Percentiles rank a stretch among this genome's conserved stretches.
Evolutionary conservation across 2,329 filamentous ascomycete genomes (phyloP).

Genomic region (Coniochaeta hoffmannii): DNA sequence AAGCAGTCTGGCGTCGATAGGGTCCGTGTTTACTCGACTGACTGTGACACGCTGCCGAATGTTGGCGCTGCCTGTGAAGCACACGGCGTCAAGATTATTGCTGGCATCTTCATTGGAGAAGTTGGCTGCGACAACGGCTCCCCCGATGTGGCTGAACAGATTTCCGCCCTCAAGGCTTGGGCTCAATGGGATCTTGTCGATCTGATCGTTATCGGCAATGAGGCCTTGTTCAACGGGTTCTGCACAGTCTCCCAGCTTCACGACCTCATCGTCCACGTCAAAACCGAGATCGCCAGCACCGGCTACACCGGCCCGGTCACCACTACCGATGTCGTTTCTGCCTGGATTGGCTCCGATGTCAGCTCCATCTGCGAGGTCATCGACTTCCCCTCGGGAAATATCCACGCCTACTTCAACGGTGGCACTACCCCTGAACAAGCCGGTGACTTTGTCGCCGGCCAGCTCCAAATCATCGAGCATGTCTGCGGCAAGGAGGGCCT

Average conservation of each 20-base stretch:
- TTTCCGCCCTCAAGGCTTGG: constrained; percentile 66
- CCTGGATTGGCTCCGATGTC: constrained; percentile 61
- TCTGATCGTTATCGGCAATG: constrained; percentile 84
- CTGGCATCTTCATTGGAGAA: constrained; percentile 78
- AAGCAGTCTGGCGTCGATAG: constrained; percentile 58
- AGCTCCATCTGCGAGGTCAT: constrained; percentile 61
- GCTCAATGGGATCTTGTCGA: constrained; percentile 67
- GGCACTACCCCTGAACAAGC: constrained; percentile 55
- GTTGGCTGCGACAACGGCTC: constrained; percentile 50
- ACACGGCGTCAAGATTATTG: constrained; percentile 68
- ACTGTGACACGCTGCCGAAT: constrained; percentile 74
- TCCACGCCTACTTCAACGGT: constrained; percentile 91
- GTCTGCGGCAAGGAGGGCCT: constrained; percentile 67
- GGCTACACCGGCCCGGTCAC: constrained; percentile 72
- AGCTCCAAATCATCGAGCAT: constrained; percentile 63
- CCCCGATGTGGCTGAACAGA: constrained; percentile 62
- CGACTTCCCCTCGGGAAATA: constrained; percentile 77
- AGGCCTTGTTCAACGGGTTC: constrained; percentile 73
- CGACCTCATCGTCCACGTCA: constrained; percentile 61
- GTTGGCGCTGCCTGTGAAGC: constrained; percentile 63
- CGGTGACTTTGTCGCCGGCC: constrained; percentile 65
- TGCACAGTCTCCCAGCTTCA: constrained; percentile 58
- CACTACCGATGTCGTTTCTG: constrained; percentile 77
- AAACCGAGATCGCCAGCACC: constrained; percentile 50
- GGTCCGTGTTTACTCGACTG: constrained; percentile 83